Base-by-base conservation (phyloP, 148 eudicot genomes). In the Silene conica region DNA sequence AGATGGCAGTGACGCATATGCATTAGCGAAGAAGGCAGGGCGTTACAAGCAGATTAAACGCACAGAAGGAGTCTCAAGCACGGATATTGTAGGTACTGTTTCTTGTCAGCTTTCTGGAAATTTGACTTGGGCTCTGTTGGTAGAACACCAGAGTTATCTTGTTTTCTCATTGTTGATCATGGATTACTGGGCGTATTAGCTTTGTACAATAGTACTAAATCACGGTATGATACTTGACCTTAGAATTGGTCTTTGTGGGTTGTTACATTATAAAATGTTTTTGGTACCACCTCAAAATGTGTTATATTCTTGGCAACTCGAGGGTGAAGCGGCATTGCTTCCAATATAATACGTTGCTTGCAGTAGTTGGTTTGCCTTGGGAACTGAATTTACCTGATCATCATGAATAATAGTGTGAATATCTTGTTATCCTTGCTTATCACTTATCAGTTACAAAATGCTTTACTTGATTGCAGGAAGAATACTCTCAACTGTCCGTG, bases 11-110 rank as follows among this genome's bases (percentile, higher is more conserved):
- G 98, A 94, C 85, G 98, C 97, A 16, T 94, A 94, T 81, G 98
- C 96, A 46, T 78, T 86, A 69, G 98, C 98, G 45, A 92, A 92
- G 81, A 86, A 87, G 81, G 97, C 83, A 69, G 97, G 97, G 16
- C 98, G 97, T 14, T 94, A 94, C 80, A 94, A 92, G 81, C 98
- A 94, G 84, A 94, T 94, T 65, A 94, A 94, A 77, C 97, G 98
- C 63, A 94, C 98, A 31, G 98, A 94, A 86, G 98, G 98, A 21
- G 98, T 94, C 76, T 94, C 98, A 58, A 94, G 98, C 83, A 94
- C 97, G 74, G 97, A 94, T 75, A 91, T 94, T 76, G 97, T 94
- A 92, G 98, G 98, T 94, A 94, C 66, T 83, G 74, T 79, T 63
- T 81, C 81, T 72, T 59, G 43, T 16, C 67, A 54, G 10, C 43